Percentiles rank a stretch among this genome's conserved stretches.
Evolutionary conservation across 139 green algal genomes (phyloP).

Genomic region (Micractinium sp.): DNA sequence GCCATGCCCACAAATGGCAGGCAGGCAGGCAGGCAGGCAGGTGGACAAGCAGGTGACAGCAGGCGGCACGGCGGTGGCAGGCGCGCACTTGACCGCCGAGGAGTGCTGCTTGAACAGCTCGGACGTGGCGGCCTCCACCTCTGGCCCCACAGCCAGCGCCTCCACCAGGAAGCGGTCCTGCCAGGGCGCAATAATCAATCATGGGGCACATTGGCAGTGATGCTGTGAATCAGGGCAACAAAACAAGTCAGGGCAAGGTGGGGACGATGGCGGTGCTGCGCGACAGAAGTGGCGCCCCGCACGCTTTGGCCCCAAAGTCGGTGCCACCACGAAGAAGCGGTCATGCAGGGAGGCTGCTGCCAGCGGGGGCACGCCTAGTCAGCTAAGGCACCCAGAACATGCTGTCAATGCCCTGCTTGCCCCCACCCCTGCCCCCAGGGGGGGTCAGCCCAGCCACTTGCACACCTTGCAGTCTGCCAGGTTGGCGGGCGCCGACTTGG

Average conservation of each 20-base stretch:
- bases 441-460: constrained; percentile 20
- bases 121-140: constrained; percentile 28
- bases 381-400: too few species aligned
- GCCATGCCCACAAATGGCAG: too few species aligned
- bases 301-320: too few species aligned
- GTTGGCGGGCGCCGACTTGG: constrained; percentile 14
- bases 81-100: background rate
- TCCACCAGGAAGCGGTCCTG: constrained; percentile 57
- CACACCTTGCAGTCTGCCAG: constrained; percentile 67
- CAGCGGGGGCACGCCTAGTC: too few species aligned
- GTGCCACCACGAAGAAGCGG: too few species aligned
- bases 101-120: constrained; percentile 46
- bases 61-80: background rate
- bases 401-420: too few species aligned
- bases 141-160: constrained; percentile 33
- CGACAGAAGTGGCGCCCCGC: too few species aligned
- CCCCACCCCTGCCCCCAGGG: background rate
- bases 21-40: background rate
- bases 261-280: too few species aligned
- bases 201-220: too few species aligned
- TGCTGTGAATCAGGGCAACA: too few species aligned
- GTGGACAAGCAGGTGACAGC: background rate
- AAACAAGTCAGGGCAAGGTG: too few species aligned
- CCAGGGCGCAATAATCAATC: background rate
- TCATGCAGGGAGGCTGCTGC: too few species aligned